These are phyloP conservation scores for Emergomyces pasteurianus DNA, from an alignment of 2,329 filamentous ascomycete species.

Conservation along the genomic window DNA sequence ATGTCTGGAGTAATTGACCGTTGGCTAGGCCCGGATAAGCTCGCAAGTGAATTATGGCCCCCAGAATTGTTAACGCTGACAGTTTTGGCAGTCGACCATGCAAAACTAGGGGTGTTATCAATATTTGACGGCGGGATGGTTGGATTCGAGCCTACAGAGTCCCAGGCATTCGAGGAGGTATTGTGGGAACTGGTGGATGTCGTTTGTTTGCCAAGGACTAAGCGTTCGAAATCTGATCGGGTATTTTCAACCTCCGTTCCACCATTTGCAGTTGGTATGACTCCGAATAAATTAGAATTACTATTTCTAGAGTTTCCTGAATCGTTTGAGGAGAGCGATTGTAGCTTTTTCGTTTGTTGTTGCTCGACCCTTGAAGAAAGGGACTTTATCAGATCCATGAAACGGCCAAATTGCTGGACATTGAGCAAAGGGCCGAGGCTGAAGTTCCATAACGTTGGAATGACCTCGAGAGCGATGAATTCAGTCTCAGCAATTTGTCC, in stretches of 20 bases:
- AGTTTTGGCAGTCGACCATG: conserved; percentile 29
- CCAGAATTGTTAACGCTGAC: conserved; percentile 12
- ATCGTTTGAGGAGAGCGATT: conserved; percentile 59
- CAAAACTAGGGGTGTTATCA: conserved; percentile 26
- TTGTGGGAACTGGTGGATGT: conserved; percentile 24
- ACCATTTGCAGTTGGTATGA: conserved; percentile 23
- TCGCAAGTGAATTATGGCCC: conserved; percentile 7
- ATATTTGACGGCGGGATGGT: conserved; percentile 15
- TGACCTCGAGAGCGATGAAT: conserved; percentile 80
- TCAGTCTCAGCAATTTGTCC: conserved; percentile 73
- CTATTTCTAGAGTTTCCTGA: conserved; percentile 28
- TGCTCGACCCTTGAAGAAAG: conserved; percentile 71
- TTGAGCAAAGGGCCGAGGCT: conserved; percentile 80
- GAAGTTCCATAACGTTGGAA: conserved; percentile 87
- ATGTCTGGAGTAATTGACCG: conserved; percentile 43
- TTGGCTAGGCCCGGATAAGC: conserved; percentile 18
- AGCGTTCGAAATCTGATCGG: conserved; percentile 70
- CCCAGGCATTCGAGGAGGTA: conserved; percentile 23
- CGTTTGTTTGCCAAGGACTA: conserved; percentile 63
- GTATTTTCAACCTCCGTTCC: conserved; percentile 42
- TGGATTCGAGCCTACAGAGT: conserved; percentile 18
- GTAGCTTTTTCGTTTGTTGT: conserved; percentile 78
- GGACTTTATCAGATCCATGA: conserved; percentile 77
- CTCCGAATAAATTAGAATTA: conserved; percentile 17
- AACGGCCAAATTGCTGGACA: conserved; percentile 73